Conservation (phyloP, 192 early-diverging fungal species). For the Thamnidium elegans region DNA sequence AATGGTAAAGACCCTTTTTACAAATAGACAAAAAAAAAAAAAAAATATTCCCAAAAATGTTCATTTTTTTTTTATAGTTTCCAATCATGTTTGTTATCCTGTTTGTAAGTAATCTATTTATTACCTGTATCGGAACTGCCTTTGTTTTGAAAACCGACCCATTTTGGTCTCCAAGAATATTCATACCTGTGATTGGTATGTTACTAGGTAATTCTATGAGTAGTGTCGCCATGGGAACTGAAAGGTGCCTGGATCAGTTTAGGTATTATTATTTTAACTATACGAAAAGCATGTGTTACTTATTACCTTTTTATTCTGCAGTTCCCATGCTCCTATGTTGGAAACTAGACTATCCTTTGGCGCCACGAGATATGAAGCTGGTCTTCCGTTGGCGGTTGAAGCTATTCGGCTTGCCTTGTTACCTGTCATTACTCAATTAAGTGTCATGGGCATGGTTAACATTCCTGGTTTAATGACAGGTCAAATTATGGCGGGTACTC, state of each 20-base stretch:
- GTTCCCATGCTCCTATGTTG: conserved; percentile 34
- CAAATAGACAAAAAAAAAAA: conserved; percentile 22
- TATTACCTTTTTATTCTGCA: conserved; percentile 4
- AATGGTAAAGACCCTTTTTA: too few species aligned
- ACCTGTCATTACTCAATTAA: conserved; percentile 78
- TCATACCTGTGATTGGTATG: conserved; percentile 91
- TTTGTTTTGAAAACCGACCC: conserved; percentile 69
- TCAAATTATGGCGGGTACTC: conserved; percentile 80
- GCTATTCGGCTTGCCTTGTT: conserved; percentile 72
- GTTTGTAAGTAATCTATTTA: conserved; percentile 48
- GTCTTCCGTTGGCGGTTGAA: conserved; percentile 68
- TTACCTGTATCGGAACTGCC: conserved; percentile 55
- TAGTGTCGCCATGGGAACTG: conserved; percentile 64
- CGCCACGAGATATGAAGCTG: conserved; percentile 78
- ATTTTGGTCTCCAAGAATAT: conserved; percentile 68
- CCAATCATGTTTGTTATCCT: conserved; percentile 46
- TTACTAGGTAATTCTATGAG: conserved; percentile 80
- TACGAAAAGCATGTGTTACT: not conserved
- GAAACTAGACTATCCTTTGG: conserved; percentile 71
- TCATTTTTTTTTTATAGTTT: conserved; percentile 38
- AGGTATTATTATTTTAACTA: conserved; percentile 32
- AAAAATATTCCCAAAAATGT: conserved; percentile 28
- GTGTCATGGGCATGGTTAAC: conserved; percentile 80
- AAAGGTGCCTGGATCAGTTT: conserved; percentile 56
- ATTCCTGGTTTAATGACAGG: conserved; percentile 91